Base-by-base conservation (phyloP, 768 basidiomycete genomes). In the Leccinellum luteum region DNA sequence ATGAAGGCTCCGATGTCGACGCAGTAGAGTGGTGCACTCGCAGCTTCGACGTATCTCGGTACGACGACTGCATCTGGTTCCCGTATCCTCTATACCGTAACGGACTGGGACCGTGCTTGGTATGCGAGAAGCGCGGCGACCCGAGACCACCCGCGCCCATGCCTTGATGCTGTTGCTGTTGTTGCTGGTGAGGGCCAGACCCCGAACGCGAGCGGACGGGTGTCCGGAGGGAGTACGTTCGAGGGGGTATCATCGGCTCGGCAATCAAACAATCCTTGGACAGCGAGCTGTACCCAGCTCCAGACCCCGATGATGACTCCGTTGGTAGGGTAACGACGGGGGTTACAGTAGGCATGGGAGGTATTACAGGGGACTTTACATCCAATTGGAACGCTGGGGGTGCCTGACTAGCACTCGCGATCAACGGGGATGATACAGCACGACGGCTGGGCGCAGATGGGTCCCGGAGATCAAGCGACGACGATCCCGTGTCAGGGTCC, bases 1-100 rank as follows among this genome's bases (percentile, higher is more conserved):
- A 77, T 5, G 90, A 91, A n/a, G 90, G 90, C 71, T 92, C 90
- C 50, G 90, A 92, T 58, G 81, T 87, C 49, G 87, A 91, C 48
- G 90, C 89, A 6, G 81, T 83, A 35, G 87, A 85, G 38, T 85
- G 85, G 56, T 87, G 80, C n/a, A 83, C 81, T 8, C 83, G 81
- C 48, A 89, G 76, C 51, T 78, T 78, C 28, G 75, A 65, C 15
- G 64, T 64, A 27, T 79, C 79, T 15, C 76, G 73, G 54, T 75
- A 76, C 12, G 71, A 66, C 17, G 77, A 73, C 45, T 75, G 74
- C 60, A 68, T 63, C 35, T 74, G 75, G 55, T 41, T 66, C 51
- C 66, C 64, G 63, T 75, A 60, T 69, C 78, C 66, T 64, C 77
- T 68, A 55, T 78, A 74, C 63, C 79, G 77, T 52, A 81, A 61